A percentile compares a stretch with the other conserved stretches of the same genome.
Evolutionary conservation across 1,284 basidiomycete genomes (phyloP).

Genomic region (Phaffia rhodozyma): DNA sequence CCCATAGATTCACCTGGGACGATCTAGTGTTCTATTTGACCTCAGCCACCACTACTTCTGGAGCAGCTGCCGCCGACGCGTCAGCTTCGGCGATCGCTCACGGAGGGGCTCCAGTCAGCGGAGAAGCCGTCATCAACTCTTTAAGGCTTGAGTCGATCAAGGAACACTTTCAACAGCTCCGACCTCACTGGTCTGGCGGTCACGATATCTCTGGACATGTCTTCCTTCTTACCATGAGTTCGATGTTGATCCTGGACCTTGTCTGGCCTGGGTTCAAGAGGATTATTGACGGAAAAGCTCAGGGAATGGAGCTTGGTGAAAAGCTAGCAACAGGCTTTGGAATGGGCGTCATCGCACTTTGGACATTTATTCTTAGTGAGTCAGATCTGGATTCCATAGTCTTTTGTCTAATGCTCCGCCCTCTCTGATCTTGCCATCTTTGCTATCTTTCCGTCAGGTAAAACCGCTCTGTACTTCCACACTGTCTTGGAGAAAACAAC

Average conservation of each 20-base stretch:
- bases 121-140: too few species aligned
- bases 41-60: too few species aligned
- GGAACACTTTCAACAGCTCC: neutral
- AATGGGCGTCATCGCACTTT: slow-evolving; percentile 1
- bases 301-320: neutral
- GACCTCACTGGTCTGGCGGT: slow-evolving; percentile 15
- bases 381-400: neutral
- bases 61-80: too few species aligned
- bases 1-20: too few species aligned
- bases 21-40: too few species aligned
- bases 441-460: slow-evolving; percentile 1
- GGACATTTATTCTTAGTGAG: slow-evolving; percentile 17
- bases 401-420: neutral
- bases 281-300: neutral
- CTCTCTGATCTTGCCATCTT: neutral
- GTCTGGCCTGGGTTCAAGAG: slow-evolving; percentile 1
- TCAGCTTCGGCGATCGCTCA: too few species aligned
- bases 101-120: too few species aligned
- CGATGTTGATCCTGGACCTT: slow-evolving; percentile 11
- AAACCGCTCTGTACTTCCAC: slow-evolving; percentile 18
- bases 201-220: slow-evolving; percentile 16
- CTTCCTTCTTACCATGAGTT: slow-evolving; percentile 15
- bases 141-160: neutral
- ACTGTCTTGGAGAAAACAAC: slow-evolving; percentile 16
- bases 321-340: slow-evolving; percentile 4